Percentiles rank a stretch among this genome's conserved stretches.
phyloP scores from a whole-genome alignment of 1,139 yeast species.

The Protomyces inundatus region DNA sequence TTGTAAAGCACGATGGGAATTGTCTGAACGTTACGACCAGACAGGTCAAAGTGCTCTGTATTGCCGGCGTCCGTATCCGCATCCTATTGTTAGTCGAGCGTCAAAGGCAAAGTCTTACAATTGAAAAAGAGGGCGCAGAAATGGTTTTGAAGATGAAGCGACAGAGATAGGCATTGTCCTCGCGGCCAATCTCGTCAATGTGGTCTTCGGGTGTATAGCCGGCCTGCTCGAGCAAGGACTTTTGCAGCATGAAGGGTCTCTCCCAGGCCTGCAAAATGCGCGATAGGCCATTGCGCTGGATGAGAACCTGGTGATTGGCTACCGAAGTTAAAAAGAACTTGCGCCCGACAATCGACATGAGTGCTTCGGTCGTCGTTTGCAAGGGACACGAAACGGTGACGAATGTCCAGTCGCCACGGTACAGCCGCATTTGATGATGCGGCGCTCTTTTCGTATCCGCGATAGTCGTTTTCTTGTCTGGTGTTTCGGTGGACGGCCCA shows the following conservation, averaged over 20 bases:
- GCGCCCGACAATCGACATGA: constrained; percentile 61
- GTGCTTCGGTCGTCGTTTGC: constrained; percentile 71
- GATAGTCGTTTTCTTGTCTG: not conserved
- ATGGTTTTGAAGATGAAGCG: constrained; percentile 48
- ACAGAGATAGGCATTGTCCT: constrained; percentile 79
- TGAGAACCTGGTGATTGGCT: constrained; percentile 70
- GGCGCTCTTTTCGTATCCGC: not conserved
- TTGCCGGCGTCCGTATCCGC: constrained; percentile 59
- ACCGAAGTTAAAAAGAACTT: constrained; percentile 70
- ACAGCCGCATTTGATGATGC: constrained; percentile 57
- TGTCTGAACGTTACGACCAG: constrained; percentile 70
- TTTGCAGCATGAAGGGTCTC: constrained; percentile 71
- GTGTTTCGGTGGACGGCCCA: not conserved
- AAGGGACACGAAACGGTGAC: constrained; percentile 70
- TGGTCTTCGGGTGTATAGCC: constrained; percentile 78
- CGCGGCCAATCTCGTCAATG: constrained; percentile 73
- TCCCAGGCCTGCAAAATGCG: constrained; percentile 69
- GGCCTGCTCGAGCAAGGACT: constrained; percentile 63
- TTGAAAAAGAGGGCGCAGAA: constrained; percentile 25
- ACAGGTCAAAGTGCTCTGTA: constrained; percentile 68
- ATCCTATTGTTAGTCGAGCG: constrained; percentile 15
- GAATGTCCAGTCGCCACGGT: constrained; percentile 74
- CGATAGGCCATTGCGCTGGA: constrained; percentile 71
- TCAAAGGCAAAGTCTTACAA: not conserved
- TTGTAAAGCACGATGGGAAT: constrained; percentile 80